Base-by-base conservation (phyloP, 768 basidiomycete species). In the Termitomyces sp. region DNA sequence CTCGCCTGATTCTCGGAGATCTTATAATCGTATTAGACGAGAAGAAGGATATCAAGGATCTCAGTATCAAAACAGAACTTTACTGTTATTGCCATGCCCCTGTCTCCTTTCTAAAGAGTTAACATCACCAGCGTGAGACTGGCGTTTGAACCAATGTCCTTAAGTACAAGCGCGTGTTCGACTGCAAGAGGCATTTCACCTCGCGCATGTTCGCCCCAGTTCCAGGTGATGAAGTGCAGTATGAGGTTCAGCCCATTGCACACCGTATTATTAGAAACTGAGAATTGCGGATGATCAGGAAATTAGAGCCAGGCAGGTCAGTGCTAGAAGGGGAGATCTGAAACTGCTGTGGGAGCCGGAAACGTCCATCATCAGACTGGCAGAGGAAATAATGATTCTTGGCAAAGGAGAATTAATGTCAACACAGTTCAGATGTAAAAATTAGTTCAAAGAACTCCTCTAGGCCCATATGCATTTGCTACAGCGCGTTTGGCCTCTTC, bases 191-290 rank as follows among this genome's bases (percentile, higher is more conserved):
- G n/a, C 30, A 30, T 4, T 30, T 30, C 30, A 30, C 30, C 30
- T 30, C 30, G 30, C 30, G 30, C 7, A 30, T 7, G 30, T 30
- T 30, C 30, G n/a, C n/a, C n/a, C n/a, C n/a, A n/a, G n/a, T n/a
- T n/a, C n/a, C n/a, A n/a, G n/a, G n/a, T n/a, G 30, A 30, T 30
- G 30, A 30, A 30, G 30, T 30, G 7, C 30, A 30, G 30, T 30
- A 10, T 83, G 80, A 58, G 83, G 82, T 9, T 79, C 79, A 32
- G 80, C 82, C 0, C 82, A 84, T 62, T 75, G 75, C 43, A 71
- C 65, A 4, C 82, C 82, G 1, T 82, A 84, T 59, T 84, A 82
- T 3, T 30, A 30, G 24, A 78, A 79, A 59, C 63, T 68, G 7
- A 69, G 64, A 0, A 65, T 76, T 26, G 47, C 61, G 64, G 69